Conservation (phyloP, 2,329 filamentous ascomycete genomes). For the Beauveria rudraprayagi region DNA sequence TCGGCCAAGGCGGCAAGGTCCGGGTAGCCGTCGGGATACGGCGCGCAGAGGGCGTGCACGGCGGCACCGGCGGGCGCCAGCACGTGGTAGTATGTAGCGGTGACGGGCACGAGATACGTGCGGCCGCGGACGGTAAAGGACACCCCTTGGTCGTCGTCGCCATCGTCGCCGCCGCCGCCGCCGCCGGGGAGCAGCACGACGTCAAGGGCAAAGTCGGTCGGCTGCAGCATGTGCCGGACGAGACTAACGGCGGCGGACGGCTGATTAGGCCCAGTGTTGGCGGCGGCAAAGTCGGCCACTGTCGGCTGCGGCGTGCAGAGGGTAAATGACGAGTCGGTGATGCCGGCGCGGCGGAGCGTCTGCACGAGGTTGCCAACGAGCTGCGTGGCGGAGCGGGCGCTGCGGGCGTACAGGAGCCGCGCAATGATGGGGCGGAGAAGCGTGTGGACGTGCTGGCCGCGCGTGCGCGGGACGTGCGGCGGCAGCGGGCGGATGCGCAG, state of each 20-base stretch:
- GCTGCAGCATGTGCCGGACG: slow-evolving; percentile 34
- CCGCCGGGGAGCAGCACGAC: slow-evolving; percentile 34
- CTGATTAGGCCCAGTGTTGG: slow-evolving; percentile 24
- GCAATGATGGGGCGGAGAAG: slow-evolving; percentile 46
- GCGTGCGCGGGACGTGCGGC: slow-evolving; percentile 28
- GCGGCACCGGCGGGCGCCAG: slow-evolving; percentile 28
- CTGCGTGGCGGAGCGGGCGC: slow-evolving; percentile 29
- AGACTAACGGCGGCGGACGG: slow-evolving; percentile 36
- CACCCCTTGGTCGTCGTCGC: slow-evolving; percentile 8
- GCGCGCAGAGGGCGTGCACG: slow-evolving; percentile 33
- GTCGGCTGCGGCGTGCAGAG: slow-evolving; percentile 31
- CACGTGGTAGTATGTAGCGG: slow-evolving; percentile 37
- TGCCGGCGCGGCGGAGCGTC: slow-evolving; percentile 38
- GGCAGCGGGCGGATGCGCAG: slow-evolving; percentile 53
- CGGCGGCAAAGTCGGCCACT: slow-evolving; percentile 20
- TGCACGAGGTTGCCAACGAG: slow-evolving; percentile 37
- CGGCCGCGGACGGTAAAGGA: slow-evolving; percentile 36
- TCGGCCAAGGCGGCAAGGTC: slow-evolving; percentile 34
- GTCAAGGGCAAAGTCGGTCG: slow-evolving; percentile 33
- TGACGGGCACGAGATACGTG: slow-evolving; percentile 35
- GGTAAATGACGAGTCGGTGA: slow-evolving; percentile 33
- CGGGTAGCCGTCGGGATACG: slow-evolving; percentile 36
- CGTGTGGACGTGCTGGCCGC: slow-evolving; percentile 35
- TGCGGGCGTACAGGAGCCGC: slow-evolving; percentile 36
- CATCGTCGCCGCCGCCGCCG: slow-evolving; percentile 12